Base-by-base conservation (phyloP, 23 red algal genomes). In the Gracilaria domingensis region DNA sequence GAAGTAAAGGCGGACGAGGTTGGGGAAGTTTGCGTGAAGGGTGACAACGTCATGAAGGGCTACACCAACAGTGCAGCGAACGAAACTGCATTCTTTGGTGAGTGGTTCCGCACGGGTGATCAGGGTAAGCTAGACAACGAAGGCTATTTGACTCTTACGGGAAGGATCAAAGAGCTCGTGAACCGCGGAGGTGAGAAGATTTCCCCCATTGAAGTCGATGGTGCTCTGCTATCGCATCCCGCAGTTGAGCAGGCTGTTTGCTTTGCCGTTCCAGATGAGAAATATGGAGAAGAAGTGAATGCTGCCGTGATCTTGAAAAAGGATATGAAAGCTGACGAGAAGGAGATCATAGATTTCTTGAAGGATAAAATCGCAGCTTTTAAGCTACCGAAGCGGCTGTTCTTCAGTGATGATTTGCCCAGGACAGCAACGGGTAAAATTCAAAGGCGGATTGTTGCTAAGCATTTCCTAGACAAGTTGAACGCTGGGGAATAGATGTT, bases 101-200 rank as follows among this genome's bases (percentile, higher is more conserved):
- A 89, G 9, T 98, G 93, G 89, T 98, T 98, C 66, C 97, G 93
- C 81, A 98, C 97, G 20, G 97, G 97, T 79, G 97, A 98, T 54
- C 93, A 95, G 73, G 97, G 97, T 45, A 50, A 36, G 38, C 69
- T 98, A 37, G 81, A 94, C 57, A 81, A 39, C 35, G 97, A 98
- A 36, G 97, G 97, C 12, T 98, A 98, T 56, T 87, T 98, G 25
- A 93, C 75, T 28, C 80, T 98, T 12, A 95, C 97, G 13, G 97
- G 93, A 14, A 65, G 97, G 30, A 79, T 98, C 51, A 98, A 98
- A 64, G 97, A 98, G 74, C 75, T 98, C 29, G 93, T 98, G 45
- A 98, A 98, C n/a, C 93, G 93, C 26, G 97, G 97, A 20, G 97
- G 97, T 37, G 93, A 98, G 64, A 95, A 95, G 59, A 95, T 98